Evolutionary conservation across 768 basidiomycete species (phyloP).

Genomic region (Strobilomyces echinocephalus): DNA sequence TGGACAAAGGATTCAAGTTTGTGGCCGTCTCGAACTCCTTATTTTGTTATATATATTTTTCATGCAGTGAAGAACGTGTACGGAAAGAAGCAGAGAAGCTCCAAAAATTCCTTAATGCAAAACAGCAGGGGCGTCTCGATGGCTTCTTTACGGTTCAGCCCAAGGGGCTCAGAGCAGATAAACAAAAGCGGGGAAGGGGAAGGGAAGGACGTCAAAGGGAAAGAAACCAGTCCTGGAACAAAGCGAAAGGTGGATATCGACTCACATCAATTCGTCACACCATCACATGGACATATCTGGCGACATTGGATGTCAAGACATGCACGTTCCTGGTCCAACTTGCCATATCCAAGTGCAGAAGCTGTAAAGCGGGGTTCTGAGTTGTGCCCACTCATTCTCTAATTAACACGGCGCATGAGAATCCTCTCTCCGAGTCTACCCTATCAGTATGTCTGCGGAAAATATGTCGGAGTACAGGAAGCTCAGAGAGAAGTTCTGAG

Average conservation of each 20-base stretch:
- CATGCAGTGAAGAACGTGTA: slow-evolving; percentile 86
- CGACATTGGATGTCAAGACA: too few relatives aligned
- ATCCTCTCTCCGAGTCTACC: background rate
- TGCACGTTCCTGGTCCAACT: too few relatives aligned
- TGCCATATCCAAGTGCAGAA: too few relatives aligned
- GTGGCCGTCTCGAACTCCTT: background rate
- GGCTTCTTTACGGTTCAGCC: slow-evolving; percentile 85
- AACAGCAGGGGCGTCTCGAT: slow-evolving; percentile 95
- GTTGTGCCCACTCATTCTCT: too few relatives aligned
- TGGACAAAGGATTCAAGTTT: slow-evolving; percentile 96
- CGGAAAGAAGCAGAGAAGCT: slow-evolving; percentile 94
- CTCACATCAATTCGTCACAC: too few relatives aligned
- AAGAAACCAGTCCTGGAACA: slow-evolving; percentile 9
- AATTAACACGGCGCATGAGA: too few relatives aligned
- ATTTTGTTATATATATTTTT: background rate
- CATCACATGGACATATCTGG: too few relatives aligned
- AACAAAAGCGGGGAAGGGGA: slow-evolving; percentile 37
- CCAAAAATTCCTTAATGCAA: slow-evolving; percentile 75
- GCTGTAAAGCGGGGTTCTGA: too few relatives aligned
- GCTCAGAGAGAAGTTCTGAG: background rate
- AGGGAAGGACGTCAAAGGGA: slow-evolving; percentile 32
- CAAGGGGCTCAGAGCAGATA: slow-evolving; percentile 47
- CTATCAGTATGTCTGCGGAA: background rate
- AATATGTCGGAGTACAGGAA: background rate
- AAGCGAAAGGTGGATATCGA: slow-evolving; percentile 31